Base-by-base conservation (phyloP, 225 moss, liverwort and hornwort species). In the Marchantia paleacea region DNA sequence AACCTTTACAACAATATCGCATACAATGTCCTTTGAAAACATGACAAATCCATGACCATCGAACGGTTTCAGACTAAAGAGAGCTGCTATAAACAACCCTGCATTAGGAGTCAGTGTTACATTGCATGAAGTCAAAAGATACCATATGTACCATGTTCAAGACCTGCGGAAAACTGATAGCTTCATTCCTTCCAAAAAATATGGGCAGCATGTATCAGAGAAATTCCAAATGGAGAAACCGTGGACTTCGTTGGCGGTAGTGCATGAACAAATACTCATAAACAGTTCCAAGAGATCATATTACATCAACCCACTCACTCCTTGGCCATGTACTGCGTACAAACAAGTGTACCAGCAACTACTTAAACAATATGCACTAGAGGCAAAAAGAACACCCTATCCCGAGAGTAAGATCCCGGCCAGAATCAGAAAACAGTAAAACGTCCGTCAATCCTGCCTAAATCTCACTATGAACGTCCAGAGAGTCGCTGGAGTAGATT, bases 231-330 rank as follows among this genome's bases (percentile, higher is more conserved):
- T 51, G 51, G 72, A 52, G n/a, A 19, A 69, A 71, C 50, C 50
- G 70, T 72, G 50, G 72, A 72, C 22, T n/a, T 52, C n/a, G 72
- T 52, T 72, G 72, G 55, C 29, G 54, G 52, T 61, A 47, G 60
- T 19, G 62, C 61, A 76, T 2, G 19, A 76, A 76, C 26, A 76
- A 48, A 31, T 76, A 58, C 62, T 68, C 85, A 79, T 73, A 52
- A 81, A 68, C 77, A 60, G 72, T 65, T 79, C 55, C 64, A 57
- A 77, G 78, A 73, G n/a, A 81, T 68, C 78, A 78, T 66, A 75
- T 79, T 75, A 55, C 69, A 82, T 78, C 61, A 81, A 81, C 85
- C 78, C 81, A 79, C 39, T 79, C 62, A 75, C 58, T 72, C 74
- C 54, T 55, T 74, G 16, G 81, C 78, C 66, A 84, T 80, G n/a